Evolutionary conservation across 768 basidiomycete genomes (phyloP).

Genomic region (Sarcomyxa edulis): DNA sequence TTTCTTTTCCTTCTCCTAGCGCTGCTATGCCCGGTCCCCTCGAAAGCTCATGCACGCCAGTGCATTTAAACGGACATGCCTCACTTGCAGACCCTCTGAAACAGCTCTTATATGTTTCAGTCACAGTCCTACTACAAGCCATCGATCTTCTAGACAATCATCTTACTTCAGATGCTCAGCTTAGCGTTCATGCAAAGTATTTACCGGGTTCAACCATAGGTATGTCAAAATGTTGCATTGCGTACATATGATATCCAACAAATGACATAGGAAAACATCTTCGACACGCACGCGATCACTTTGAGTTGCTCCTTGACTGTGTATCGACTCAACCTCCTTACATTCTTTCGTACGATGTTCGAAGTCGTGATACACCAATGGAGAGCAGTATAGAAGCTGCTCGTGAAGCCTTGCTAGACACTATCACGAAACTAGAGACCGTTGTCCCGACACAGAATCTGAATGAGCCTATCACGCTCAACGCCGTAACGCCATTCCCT

Average conservation of each 20-base stretch:
- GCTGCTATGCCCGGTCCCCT: no score
- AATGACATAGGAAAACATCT: constrained; percentile 67
- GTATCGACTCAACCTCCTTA: constrained; percentile 39
- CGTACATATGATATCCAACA: no score
- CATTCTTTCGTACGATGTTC: constrained; percentile 69
- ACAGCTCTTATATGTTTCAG: constrained; percentile 63
- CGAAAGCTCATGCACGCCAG: no score
- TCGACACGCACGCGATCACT: constrained; percentile 83
- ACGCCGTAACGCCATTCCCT: constrained; percentile 76
- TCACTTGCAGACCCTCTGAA: no score
- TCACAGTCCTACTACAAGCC: constrained; percentile 65
- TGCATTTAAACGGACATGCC: no score
- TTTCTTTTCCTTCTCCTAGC: background rate
- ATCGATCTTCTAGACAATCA: constrained; percentile 65
- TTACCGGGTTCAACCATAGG: constrained; percentile 89
- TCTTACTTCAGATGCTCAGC: constrained; percentile 64
- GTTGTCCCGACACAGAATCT: constrained; percentile 43
- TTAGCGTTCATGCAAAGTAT: constrained; percentile 61
- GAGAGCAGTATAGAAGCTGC: constrained; percentile 64
- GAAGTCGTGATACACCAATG: constrained; percentile 80
- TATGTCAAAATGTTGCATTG: constrained; percentile 20
- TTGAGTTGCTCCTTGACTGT: constrained; percentile 58
- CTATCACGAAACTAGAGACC: constrained; percentile 51
- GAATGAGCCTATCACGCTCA: constrained; percentile 59
- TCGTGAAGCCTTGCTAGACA: constrained; percentile 45